Percentiles rank a stretch among this genome's conserved stretches.
These are phyloP conservation scores for Protea cynaroides DNA, from an alignment of 164 flowering plant species.

Conservation along the genomic window DNA sequence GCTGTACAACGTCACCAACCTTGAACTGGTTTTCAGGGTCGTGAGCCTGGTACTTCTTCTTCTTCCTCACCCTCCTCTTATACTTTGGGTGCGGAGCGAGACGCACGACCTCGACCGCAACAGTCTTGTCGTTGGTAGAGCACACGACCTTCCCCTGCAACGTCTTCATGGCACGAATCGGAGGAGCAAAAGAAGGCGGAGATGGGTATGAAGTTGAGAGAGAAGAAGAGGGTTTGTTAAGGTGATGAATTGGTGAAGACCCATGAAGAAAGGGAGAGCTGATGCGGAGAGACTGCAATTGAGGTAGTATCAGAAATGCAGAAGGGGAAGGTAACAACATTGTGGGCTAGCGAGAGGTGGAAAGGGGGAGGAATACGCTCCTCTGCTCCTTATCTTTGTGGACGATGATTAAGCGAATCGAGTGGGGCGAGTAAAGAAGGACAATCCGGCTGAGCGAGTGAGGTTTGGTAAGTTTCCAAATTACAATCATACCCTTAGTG, in stretches of 20 bases:
- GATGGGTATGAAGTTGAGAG: constrained; percentile 17
- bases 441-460: too few relatives aligned
- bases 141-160: constrained; percentile 77
- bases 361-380: neutral
- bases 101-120: constrained; percentile 64
- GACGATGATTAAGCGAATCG: too few relatives aligned
- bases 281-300: constrained; percentile 37
- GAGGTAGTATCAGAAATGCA: constrained; percentile 27
- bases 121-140: constrained; percentile 79
- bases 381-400: neutral
- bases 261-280: constrained; percentile 60
- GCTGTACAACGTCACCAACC: constrained; percentile 80
- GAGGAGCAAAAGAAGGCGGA: constrained; percentile 26
- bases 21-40: constrained; percentile 80
- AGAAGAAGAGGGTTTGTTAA: constrained; percentile 36
- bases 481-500: too few relatives aligned
- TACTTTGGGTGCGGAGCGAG: constrained; percentile 85
- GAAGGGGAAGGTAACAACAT: neutral
- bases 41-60: constrained; percentile 95
- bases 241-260: constrained; percentile 32
- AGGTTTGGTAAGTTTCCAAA: too few relatives aligned
- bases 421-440: too few relatives aligned
- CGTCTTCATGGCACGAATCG: constrained; percentile 54
- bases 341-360: neutral
- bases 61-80: constrained; percentile 70